Evolutionary conservation across 192 early-diverging fungal species (phyloP), one percentile per base, ranked within the genome.

Genomic region (Gamsiella multidivaricata): DNA sequence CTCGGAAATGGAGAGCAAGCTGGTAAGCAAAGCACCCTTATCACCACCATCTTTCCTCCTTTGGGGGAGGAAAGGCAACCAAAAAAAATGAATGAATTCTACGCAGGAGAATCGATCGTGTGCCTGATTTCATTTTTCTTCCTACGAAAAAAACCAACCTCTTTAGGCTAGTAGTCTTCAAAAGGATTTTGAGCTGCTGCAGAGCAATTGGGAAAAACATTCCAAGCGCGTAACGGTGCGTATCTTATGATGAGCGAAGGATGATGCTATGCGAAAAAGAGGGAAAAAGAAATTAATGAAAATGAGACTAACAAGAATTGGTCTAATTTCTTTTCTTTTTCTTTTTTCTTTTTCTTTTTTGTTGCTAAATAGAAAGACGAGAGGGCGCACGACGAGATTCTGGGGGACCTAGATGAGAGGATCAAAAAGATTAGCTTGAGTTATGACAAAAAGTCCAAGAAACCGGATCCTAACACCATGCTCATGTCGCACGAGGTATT

Each of bases 361-460:
- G n/a, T n/a, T n/a, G n/a, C n/a, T n/a, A 65, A 23, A 22, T 57
- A 82, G 81, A 82, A 82, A 82, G 81, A 82, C 54, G 81, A 82
- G 37, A 71, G 29, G 49, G 65, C 65, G 1, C 74, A 82, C 31
- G 72, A 79, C 55, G 75, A 82, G 23, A 37, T 72, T 22, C 45
- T 82, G 15, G 65, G 61, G 11, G 81, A 82, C 20, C 54, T 82
- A 17, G 81, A 82, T 8, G 76, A 79, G 28, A 53, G 67, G 47
- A 58, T 82, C 20, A 82, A 73, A 43, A 82, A 82, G 23, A 79
- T 79, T 43, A 69, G 74, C n/a, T 32, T 57, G n/a, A 72, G 43
- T 50, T 79, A 82, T 42, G 81, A 82, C 37, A 82, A 82, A 45
- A 78, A 82, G 43, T 43, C 41, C 17, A 82, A 82, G 60, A 79